Evolutionary conservation across 169 alveolate genomes (phyloP).

Genomic region (Plasmodium gallinaceum): DNA sequence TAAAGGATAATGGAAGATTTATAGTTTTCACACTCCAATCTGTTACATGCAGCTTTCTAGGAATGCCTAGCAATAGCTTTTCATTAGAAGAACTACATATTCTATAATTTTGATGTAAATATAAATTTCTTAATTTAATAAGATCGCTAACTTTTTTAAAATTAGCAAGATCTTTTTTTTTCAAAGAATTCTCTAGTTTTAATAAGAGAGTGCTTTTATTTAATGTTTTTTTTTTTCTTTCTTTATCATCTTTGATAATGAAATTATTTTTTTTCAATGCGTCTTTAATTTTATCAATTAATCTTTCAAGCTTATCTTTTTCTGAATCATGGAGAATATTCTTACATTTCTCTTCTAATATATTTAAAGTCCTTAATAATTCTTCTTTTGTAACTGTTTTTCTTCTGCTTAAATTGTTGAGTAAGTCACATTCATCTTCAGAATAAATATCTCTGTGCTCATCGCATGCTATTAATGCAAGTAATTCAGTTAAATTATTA

Average conservation of each 20-base stretch:
- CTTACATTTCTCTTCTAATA: slow-evolving; percentile 33
- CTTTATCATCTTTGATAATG: slow-evolving; percentile 4
- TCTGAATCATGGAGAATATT: slow-evolving; percentile 20
- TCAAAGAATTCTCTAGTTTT: slow-evolving; percentile 48
- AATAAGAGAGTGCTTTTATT: slow-evolving; percentile 29
- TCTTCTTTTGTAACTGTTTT: slow-evolving; percentile 38
- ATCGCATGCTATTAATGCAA: slow-evolving; percentile 19
- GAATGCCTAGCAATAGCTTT: slow-evolving; percentile 33
- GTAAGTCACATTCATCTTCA: slow-evolving; percentile 10
- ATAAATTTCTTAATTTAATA: slow-evolving; percentile 23
- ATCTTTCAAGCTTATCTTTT: slow-evolving; percentile 20
- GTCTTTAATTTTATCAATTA: slow-evolving; percentile 29
- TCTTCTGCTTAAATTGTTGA: slow-evolving; percentile 8
- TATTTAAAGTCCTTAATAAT: slow-evolving; percentile 17
- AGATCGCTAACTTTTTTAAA: slow-evolving; percentile 32
- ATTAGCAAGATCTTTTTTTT: slow-evolving; percentile 49
- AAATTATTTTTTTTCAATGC: slow-evolving; percentile 11
- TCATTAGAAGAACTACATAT: slow-evolving; percentile 40
- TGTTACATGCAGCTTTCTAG: slow-evolving; percentile 41
- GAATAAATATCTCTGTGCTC: slow-evolving; percentile 12
- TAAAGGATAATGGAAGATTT: slow-evolving; percentile 28
- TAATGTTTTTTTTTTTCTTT: slow-evolving; percentile 22
- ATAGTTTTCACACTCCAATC: slow-evolving; percentile 44
- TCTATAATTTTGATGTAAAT: slow-evolving; percentile 48
- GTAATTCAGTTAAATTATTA: slow-evolving; percentile 17